Base-by-base conservation (phyloP, 2,329 filamentous ascomycete genomes). In the Leptographium radiaticola region DNA sequence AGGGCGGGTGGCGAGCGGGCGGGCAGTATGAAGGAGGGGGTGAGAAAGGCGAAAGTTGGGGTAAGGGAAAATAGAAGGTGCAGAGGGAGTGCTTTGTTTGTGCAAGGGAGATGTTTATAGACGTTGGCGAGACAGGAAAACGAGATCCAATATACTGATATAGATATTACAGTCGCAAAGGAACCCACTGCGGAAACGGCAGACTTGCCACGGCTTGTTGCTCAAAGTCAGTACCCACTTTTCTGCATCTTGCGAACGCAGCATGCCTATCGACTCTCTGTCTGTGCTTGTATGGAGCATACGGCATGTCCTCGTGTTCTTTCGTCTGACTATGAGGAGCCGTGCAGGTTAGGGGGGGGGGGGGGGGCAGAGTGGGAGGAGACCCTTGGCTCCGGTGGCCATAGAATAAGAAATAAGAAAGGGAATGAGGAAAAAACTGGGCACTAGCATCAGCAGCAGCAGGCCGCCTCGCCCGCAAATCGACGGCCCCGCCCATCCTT, bases 121-220 rank as follows among this genome's bases (percentile, higher is more conserved):
- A 49, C n/a, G 33, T 48, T 48, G 46, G 46, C 46, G 46, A 48
- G 46, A 49, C 47, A 50, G 20, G 33, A 45, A 36, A 52, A 46
- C 50, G 42, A 45, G 20, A 31, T 12, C 38, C n/a, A 42, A 49
- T 31, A 40, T 40, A 36, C 36, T 34, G 13, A 49, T 40, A 42
- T 49, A n/a, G 33, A 39, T 12, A 15, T 2, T 18, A 51, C 34
- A 36, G 34, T 13, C 34, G 34, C 42, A n/a, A 15, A 18, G 31
- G 40, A 45, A 45, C 20, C 49, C 39, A 51, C 49, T 44, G 40
- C 40, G 34, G 50, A 43, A 50, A 49, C 47, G 36, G 49, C 16
- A 42, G 49, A 18, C 16, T 33, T 43, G 36, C n/a, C 31, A 48
- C 45, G 10, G 33, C 45, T 25, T 25, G 47, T 49, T 49, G 34